Evolutionary conservation across 768 basidiomycete species (phyloP).

Genomic region (Rhodosporidiobolus odoratus): DNA sequence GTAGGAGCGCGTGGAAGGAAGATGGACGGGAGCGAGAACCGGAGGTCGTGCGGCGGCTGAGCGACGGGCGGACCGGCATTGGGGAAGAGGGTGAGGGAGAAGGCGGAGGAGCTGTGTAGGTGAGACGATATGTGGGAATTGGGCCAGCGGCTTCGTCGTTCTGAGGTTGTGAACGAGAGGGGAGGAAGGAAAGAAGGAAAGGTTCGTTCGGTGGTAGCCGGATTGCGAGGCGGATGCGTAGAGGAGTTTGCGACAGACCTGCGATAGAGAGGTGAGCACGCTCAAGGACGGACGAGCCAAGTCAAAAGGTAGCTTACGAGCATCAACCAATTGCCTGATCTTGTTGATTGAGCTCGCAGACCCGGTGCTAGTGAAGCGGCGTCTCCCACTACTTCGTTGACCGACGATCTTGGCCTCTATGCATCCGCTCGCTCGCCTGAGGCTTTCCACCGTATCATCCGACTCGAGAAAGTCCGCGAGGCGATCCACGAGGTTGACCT

Average conservation of each 20-base stretch:
- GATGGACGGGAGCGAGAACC: neutral
- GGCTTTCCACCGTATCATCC: neutral
- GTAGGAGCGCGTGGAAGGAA: neutral
- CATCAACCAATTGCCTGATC: neutral
- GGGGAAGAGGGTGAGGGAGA: neutral
- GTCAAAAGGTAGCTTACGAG: neutral
- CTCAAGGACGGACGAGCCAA: too few species aligned
- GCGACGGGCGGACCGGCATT: neutral
- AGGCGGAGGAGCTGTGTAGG: neutral
- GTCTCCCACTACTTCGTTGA: neutral
- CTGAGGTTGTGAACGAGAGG: neutral
- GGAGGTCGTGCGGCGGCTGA: neutral
- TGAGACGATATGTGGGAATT: neutral
- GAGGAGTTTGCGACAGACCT: constrained; percentile 28
- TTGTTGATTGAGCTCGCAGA: neutral
- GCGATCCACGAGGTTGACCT: constrained; percentile 17
- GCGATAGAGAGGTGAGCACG: neutral
- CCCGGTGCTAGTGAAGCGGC: neutral
- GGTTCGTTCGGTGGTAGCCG: neutral
- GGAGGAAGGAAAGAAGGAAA: neutral
- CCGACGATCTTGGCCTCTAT: neutral
- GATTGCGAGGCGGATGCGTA: constrained; percentile 15
- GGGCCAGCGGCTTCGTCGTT: neutral
- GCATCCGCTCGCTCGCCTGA: constrained; percentile 17
- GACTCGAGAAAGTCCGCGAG: constrained; percentile 24